A percentile compares a stretch with the other conserved stretches of the same genome.
phyloP scores from a whole-genome alignment of 192 early-diverging fungal genomes.

The Coemansia sp. region DNA sequence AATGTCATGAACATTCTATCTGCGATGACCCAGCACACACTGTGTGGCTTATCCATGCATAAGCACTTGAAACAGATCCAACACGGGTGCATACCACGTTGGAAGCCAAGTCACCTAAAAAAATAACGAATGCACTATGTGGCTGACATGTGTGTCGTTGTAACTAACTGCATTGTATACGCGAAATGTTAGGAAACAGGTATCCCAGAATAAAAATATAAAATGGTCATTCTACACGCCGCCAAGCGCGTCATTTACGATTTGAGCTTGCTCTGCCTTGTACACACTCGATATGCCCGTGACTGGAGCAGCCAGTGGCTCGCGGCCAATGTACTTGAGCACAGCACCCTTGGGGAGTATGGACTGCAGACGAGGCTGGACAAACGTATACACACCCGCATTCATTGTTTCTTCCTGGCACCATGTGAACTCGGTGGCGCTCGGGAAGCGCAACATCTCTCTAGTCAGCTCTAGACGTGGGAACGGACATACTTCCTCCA shows the following conservation, averaged over 20 bases:
- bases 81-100: background rate
- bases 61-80: background rate
- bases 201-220: background rate
- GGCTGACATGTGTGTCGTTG: conserved; percentile 3
- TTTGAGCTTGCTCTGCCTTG: conserved; percentile 66
- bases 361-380: conserved; percentile 80
- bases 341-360: conserved; percentile 60
- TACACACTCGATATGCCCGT: conserved; percentile 72
- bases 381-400: conserved; percentile 84
- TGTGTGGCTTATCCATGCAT: background rate
- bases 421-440: conserved; percentile 72
- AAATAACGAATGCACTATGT: background rate
- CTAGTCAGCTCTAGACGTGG: conserved; percentile 67
- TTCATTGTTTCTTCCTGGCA: conserved; percentile 96
- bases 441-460: conserved; percentile 66
- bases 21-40: background rate
- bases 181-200: background rate
- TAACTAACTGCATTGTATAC: background rate
- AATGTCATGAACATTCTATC: background rate
- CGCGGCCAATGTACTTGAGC: conserved; percentile 74
- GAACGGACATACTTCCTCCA: conserved; percentile 95
- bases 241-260: conserved; percentile 58
- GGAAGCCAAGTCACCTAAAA: background rate
- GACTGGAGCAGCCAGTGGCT: conserved; percentile 75
- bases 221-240: conserved; percentile 5